Percentiles rank a stretch among this genome's conserved stretches.
These are phyloP conservation scores for Hansenula lynferdii DNA, from an alignment of 1,139 yeast genomes.

Conservation along the genomic window DNA sequence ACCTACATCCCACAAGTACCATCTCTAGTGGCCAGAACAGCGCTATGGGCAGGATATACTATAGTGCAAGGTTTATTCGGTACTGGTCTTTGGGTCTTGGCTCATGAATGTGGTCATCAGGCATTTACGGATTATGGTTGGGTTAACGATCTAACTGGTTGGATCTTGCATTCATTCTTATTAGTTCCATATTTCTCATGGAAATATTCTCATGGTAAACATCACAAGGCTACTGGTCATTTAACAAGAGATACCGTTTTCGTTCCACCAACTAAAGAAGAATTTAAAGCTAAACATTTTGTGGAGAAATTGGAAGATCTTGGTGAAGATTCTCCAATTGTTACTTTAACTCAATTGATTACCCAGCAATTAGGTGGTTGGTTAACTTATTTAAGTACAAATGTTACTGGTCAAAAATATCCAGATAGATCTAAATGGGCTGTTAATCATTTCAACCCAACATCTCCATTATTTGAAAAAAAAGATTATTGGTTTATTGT, in stretches of 20 bases:
- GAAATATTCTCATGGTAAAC: constrained; percentile 80
- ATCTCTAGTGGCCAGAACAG: constrained; percentile 38
- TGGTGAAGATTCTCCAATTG: constrained; percentile 71
- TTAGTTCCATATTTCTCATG: constrained; percentile 85
- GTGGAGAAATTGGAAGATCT: constrained; percentile 48
- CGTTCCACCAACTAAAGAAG: constrained; percentile 63
- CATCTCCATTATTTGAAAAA: constrained; percentile 67
- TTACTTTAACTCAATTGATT: constrained; percentile 48
- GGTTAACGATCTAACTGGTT: constrained; percentile 74
- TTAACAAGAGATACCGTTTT: constrained; percentile 79
- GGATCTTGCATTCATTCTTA: constrained; percentile 75
- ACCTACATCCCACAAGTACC: constrained; percentile 50
- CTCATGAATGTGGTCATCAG: constrained; percentile 89
- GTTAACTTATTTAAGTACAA: constrained; percentile 57
- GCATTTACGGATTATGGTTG: constrained; percentile 71
- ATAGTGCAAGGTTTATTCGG: constrained; percentile 61
- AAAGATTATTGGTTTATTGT: constrained; percentile 67
- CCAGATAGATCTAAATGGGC: constrained; percentile 45
- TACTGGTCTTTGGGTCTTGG: constrained; percentile 81
- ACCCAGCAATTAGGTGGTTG: constrained; percentile 79
- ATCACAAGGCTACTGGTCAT: constrained; percentile 87
- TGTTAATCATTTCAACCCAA: constrained; percentile 65
- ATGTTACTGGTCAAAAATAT: constrained; percentile 75
- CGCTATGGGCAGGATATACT: constrained; percentile 56
- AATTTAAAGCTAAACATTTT: constrained; percentile 36